Evolutionary conservation across 2,329 filamentous ascomycete genomes (phyloP).

Genomic region (Diaporthe ilicicola): DNA sequence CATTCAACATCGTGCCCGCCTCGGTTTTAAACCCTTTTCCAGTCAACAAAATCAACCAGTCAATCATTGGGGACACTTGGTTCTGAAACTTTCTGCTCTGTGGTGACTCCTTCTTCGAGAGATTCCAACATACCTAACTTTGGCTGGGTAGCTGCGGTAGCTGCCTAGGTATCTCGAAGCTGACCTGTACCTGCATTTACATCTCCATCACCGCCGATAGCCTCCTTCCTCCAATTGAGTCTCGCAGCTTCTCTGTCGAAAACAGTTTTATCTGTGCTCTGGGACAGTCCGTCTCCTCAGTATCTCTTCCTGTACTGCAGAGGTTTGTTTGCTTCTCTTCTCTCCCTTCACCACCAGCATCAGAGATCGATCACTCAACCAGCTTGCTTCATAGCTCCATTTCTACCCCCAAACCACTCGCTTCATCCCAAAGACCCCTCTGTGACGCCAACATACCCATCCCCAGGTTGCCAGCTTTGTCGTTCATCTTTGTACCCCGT

Average conservation of each 20-base stretch:
- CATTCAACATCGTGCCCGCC: neutral
- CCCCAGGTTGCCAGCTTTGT: conserved; percentile 27
- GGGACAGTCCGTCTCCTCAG: conserved; percentile 6
- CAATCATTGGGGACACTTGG: neutral
- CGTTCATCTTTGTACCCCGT: conserved; percentile 19
- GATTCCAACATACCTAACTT: neutral
- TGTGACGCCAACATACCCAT: conserved; percentile 31
- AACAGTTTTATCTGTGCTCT: conserved; percentile 7
- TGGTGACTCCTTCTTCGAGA: conserved; percentile 33
- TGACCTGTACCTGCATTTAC: neutral
- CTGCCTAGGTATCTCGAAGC: neutral
- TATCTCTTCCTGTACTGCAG: conserved; percentile 12
- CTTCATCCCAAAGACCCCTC: conserved; percentile 59
- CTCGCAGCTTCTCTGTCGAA: conserved; percentile 27
- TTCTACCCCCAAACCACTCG: conserved; percentile 58
- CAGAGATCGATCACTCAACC: conserved; percentile 53
- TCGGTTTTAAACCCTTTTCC: neutral
- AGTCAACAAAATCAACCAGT: neutral
- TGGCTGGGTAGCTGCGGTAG: conserved; percentile 9
- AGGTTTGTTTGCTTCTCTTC: conserved; percentile 30
- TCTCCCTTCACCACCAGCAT: conserved; percentile 41
- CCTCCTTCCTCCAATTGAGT: conserved; percentile 9
- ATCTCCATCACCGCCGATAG: neutral
- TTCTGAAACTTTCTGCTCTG: conserved; percentile 26
- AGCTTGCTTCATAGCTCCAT: conserved; percentile 69